Evolutionary conservation across 495 filamentous ascomycete species (phyloP), one percentile per base, ranked within the genome.

Genomic region (Ramalina intermedia): DNA sequence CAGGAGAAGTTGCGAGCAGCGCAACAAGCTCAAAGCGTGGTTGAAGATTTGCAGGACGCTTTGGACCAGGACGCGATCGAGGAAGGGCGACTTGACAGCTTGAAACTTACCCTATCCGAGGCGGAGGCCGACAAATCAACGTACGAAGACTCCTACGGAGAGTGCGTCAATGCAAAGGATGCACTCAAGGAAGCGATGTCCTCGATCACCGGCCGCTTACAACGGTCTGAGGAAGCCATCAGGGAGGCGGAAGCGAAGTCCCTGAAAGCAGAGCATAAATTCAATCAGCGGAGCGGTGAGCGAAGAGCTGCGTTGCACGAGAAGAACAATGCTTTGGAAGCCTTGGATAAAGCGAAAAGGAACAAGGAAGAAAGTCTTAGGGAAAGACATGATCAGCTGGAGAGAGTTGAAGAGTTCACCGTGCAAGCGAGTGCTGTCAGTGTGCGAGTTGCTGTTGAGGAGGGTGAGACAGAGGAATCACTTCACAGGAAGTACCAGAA

Each of bases 401-500:
- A 61, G 3, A 51, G 51, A 2, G 71, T 89, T 14, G 56, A 65
- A 0, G 65, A 78, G 1, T 82, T 75, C 55, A 76, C 54, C n/a
- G 60, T 59, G 16, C 63, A 81, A 50, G 87, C 87, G 40, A 58
- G 56, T 50, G 29, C 62, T 44, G 59, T 88, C 20, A 81, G 68
- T 26, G 52, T 62, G 37, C 75, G 88, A 37, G 75, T 89, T 50
- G 60, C 72, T 11, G 72, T 95, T 43, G 75, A 79, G 37, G 67
- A 73, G 45, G 79, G 79, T n/a, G 78, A 87, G 60, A 91, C 82
- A 0, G 43, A 66, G 6, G 54, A 63, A 4, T 78, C 72, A 39
- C 64, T 96, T 4, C 76, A 83, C 37, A 72, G 66, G 42, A 84
- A 82, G 58, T 70, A 84, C 37, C 63, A 73, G 0, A 74, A 70